Conservation (phyloP, 805 yeast species). For the Ogataea sp. region DNA sequence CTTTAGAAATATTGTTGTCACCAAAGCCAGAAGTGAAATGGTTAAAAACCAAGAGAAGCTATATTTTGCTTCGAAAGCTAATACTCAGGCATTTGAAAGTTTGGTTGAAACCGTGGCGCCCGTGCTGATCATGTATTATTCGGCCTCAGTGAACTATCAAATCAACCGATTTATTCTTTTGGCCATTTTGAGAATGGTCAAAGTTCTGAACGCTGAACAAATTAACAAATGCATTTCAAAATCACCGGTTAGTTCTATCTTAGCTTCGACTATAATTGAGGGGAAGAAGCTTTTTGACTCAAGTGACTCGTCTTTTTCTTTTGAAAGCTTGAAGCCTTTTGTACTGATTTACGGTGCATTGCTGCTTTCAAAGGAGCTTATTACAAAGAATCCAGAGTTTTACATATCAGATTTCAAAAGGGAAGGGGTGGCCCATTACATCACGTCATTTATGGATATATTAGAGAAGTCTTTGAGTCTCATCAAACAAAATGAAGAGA, state of each 20-base stretch:
- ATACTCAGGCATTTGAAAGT: slow-evolving; percentile 12
- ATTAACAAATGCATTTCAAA: slow-evolving; percentile 25
- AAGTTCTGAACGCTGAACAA: slow-evolving; percentile 27
- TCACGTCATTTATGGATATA: slow-evolving; percentile 24
- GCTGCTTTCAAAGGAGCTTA: slow-evolving; percentile 35
- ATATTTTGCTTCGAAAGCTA: slow-evolving; percentile 25
- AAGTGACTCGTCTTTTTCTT: slow-evolving; percentile 3
- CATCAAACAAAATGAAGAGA: background rate
- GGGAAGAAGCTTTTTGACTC: slow-evolving; percentile 26
- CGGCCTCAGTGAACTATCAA: slow-evolving; percentile 63
- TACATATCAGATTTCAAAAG: slow-evolving; percentile 48
- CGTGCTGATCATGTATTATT: slow-evolving; percentile 52
- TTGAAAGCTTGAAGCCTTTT: slow-evolving; percentile 23
- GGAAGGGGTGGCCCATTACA: slow-evolving; percentile 64
- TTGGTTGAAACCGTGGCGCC: slow-evolving; percentile 44
- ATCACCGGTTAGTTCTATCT: slow-evolving; percentile 35
- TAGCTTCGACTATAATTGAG: slow-evolving; percentile 58
- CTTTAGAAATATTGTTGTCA: slow-evolving; percentile 21
- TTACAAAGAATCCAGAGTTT: slow-evolving; percentile 32
- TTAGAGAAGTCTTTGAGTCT: slow-evolving; percentile 4
- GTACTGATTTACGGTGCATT: slow-evolving; percentile 44
- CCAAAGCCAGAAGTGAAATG: too few species aligned
- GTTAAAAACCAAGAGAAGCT: slow-evolving; percentile 13
- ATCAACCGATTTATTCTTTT: slow-evolving; percentile 51
- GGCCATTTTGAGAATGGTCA: slow-evolving; percentile 43